phyloP scores from a whole-genome alignment of 2,329 filamentous ascomycete species.

The Ciborinia camelliae region DNA sequence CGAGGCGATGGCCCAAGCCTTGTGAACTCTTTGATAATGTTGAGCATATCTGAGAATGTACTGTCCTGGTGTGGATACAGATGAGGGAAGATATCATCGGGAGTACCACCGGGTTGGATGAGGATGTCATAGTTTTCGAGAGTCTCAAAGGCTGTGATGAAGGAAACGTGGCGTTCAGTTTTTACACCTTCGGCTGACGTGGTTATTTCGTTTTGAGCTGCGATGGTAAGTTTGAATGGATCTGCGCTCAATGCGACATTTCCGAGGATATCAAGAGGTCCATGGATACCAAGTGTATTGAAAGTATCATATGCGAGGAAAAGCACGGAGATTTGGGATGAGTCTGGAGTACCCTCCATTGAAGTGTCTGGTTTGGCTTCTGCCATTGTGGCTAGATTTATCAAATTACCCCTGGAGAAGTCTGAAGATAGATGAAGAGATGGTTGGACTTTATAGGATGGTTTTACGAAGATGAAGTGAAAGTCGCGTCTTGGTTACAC shows the following conservation, averaged over 20 bases:
- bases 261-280: constrained; percentile 12
- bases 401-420: neutral
- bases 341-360: constrained; percentile 1
- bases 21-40: constrained; percentile 70
- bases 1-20: constrained; percentile 74
- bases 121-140: constrained; percentile 64
- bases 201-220: constrained; percentile 10
- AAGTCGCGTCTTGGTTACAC: neutral
- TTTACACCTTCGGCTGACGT: constrained; percentile 12
- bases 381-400: neutral
- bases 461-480: neutral
- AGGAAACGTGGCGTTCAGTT: constrained; percentile 51
- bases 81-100: constrained; percentile 52
- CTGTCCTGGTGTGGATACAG: constrained; percentile 39
- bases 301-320: constrained; percentile 18
- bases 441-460: neutral
- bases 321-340: constrained; percentile 11
- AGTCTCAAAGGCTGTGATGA: constrained; percentile 70
- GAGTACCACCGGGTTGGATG: constrained; percentile 67
- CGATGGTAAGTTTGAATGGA: constrained; percentile 18
- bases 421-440: neutral
- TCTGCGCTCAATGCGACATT: constrained; percentile 1
- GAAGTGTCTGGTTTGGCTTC: neutral
- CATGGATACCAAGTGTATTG: constrained; percentile 18
- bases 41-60: constrained; percentile 63